Evolutionary conservation across 1,284 basidiomycete genomes (phyloP), one percentile per base, ranked within the genome.

Genomic region (Pseudozyma tsukubaensis): DNA sequence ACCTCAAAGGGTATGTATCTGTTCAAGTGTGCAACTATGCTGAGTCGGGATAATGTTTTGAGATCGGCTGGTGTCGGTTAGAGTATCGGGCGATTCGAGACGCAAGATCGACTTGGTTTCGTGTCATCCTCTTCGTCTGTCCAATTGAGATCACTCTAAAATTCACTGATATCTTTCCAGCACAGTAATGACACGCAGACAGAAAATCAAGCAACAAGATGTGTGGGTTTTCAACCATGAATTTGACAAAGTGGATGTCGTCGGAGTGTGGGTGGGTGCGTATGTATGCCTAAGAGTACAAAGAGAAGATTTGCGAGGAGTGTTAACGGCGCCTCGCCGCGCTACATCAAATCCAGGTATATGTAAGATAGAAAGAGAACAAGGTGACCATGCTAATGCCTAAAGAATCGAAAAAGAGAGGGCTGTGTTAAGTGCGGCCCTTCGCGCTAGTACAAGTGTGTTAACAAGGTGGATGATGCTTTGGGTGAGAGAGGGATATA

Each of bases 281-380:
- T n/a, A 19, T 13, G 19, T 50, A 62, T 47, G 50, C 43, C 36
- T 47, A 52, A 56, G 48, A 43, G 49, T 58, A 60, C 49, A 64
- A 50, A 48, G 24, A n/a, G 21, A 29, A 47, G 50, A 45, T 36
- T 44, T 68, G 68, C 72, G 72, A 72, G 72, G 65, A 68, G 72
- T 76, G 69, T 76, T 76, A 76, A 76, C n/a, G 56, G 69, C 72
- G 68, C 65, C 72, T 60, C 69, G 69, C 71, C 71, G 65, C 71
- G 71, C 71, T 43, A 50, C 47, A 64, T 72, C 63, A 67, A 72
- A 67, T 72, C 63, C 70, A 72, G 65, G 61, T 73, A 69, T 69
- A 68, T 57, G 45, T 34, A 13, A 24, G n/a, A 29, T 29, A 43
- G 21, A 16, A 24, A n/a, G 36, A 34, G 29, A 16, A 48, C 48